phyloP scores from a whole-genome alignment of 2,329 filamentous ascomycete species.

The Paecilomyces sp. region DNA sequence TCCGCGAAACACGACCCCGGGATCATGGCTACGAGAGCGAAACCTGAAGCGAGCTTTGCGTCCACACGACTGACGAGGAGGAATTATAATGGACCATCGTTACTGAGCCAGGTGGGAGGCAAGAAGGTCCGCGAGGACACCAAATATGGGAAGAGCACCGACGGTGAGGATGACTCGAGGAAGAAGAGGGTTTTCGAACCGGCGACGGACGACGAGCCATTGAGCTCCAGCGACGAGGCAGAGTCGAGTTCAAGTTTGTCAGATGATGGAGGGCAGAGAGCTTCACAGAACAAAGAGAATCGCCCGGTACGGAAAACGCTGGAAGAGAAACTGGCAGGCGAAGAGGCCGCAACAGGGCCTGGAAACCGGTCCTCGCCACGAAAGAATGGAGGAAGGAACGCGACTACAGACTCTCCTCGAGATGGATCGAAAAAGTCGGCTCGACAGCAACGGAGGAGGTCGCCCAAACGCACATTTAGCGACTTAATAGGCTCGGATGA shows the following conservation, averaged over 20 bases:
- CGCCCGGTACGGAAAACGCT: constrained; percentile 8
- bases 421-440: not conserved
- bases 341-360: constrained; percentile 1
- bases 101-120: constrained; percentile 16
- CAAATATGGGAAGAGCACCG: not conserved
- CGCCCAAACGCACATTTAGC: constrained; percentile 2
- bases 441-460: not conserved
- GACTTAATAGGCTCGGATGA: constrained; percentile 2
- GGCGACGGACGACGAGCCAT: constrained; percentile 27
- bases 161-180: not conserved
- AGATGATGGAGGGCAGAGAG: not conserved
- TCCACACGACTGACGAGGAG: constrained; percentile 14
- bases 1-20: not conserved
- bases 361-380: not conserved
- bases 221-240: constrained; percentile 25
- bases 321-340: constrained; percentile 15
- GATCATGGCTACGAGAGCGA: constrained; percentile 13
- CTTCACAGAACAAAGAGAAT: not conserved
- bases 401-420: not conserved
- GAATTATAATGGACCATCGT: constrained; percentile 8
- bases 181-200: constrained; percentile 11
- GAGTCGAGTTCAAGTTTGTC: constrained; percentile 1
- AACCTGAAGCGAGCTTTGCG: constrained; percentile 20
- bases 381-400: constrained; percentile 1
- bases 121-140: constrained; percentile 3